These are phyloP conservation scores for Dalbergia oliveri DNA, from an alignment of 306 rosid species.

Conservation along the genomic window DNA sequence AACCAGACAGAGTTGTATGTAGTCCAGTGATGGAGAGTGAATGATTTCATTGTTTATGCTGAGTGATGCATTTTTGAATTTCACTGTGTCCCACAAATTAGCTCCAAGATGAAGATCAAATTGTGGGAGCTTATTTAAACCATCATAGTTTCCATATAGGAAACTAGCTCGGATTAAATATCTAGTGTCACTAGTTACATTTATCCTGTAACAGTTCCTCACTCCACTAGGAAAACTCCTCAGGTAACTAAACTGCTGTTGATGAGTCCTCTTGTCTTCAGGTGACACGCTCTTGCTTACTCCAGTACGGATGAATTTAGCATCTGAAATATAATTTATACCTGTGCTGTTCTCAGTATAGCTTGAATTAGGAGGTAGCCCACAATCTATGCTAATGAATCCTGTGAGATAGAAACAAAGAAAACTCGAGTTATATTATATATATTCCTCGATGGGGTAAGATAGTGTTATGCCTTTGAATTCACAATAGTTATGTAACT, in stretches of 20 bases:
- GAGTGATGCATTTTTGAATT: neutral
- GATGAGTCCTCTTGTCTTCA: neutral
- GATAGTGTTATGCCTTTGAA: no score
- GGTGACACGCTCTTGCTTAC: slow-evolving; percentile 8
- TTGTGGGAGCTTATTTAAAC: slow-evolving; percentile 23
- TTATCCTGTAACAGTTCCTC: slow-evolving; percentile 62
- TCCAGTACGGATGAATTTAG: slow-evolving; percentile 49
- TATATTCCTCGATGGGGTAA: no score
- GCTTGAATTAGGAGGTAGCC: neutral
- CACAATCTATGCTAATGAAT: slow-evolving; percentile 57
- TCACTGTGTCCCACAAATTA: slow-evolving; percentile 49
- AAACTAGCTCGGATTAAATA: slow-evolving; percentile 48
- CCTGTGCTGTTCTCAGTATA: slow-evolving; percentile 22
- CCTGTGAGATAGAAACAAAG: neutral
- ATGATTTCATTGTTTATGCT: slow-evolving; percentile 14
- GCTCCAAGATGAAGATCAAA: slow-evolving; percentile 61
- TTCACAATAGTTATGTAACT: no score
- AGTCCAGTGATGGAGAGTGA: slow-evolving; percentile 47
- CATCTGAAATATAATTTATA: slow-evolving; percentile 59
- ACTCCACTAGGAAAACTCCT: slow-evolving; percentile 63
- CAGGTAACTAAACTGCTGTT: slow-evolving; percentile 25
- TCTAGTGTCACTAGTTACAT: slow-evolving; percentile 30
- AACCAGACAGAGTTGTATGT: slow-evolving; percentile 45
- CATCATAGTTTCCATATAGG: slow-evolving; percentile 62
- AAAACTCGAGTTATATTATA: no score